A percentile compares a stretch with the other conserved stretches of the same genome.
Evolutionary conservation across 345 rosid species (phyloP).

Genomic region (Murraya paniculata): DNA sequence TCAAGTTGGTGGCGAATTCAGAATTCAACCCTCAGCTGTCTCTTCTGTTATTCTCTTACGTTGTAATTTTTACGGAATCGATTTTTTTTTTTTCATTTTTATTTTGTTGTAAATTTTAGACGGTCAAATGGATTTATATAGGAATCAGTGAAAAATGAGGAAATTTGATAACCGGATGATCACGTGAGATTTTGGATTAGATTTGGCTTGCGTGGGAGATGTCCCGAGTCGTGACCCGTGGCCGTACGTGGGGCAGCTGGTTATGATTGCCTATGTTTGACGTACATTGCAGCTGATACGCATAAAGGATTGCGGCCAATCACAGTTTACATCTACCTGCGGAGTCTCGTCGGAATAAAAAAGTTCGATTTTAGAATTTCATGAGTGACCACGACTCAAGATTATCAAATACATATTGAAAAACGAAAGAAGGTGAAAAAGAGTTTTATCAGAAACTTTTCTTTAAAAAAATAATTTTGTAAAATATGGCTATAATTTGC

Average conservation of each 20-base stretch:
- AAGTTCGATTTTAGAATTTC: no score
- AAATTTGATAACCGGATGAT: slow-evolving; percentile 1
- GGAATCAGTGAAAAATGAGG: neutral
- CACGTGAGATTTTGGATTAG: slow-evolving; percentile 32
- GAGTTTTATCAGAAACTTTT: no score
- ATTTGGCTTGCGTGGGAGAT: slow-evolving; percentile 18
- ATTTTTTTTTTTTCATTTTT: neutral
- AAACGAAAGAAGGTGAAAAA: no score
- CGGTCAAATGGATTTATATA: neutral
- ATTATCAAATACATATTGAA: no score
- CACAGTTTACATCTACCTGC: neutral
- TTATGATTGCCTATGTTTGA: slow-evolving; percentile 1
- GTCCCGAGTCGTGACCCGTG: slow-evolving; percentile 13
- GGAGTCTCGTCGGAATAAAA: no score
- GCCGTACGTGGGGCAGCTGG: slow-evolving; percentile 20
- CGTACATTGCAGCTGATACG: neutral
- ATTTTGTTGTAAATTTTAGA: neutral
- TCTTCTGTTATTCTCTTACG: neutral
- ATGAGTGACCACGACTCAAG: no score
- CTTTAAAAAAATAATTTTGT: no score
- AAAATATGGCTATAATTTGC: no score
- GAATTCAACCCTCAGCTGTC: slow-evolving; percentile 23
- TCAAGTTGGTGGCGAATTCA: slow-evolving; percentile 30
- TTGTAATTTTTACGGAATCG: no score
- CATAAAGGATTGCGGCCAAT: neutral